These are phyloP conservation scores for Boechera divaricarpa DNA, from an alignment of 345 rosid species.

Conservation along the genomic window DNA sequence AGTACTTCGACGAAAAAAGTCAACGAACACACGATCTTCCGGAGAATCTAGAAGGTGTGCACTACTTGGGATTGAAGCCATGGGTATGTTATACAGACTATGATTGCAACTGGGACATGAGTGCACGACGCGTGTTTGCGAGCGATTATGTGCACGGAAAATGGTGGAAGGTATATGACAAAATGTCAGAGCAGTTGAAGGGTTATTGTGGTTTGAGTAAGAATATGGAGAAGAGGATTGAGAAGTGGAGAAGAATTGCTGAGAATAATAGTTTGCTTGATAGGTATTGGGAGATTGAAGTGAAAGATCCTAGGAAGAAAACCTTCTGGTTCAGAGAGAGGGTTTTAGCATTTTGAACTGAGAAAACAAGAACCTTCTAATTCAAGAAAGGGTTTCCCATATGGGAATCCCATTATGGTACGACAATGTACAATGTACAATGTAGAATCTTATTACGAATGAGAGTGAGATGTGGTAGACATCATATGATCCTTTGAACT, in stretches of 20 bases:
- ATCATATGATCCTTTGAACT: not conserved
- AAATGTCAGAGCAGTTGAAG: constrained; percentile 61
- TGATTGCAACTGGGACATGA: constrained; percentile 87
- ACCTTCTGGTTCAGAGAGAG: constrained; percentile 37
- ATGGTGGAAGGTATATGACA: constrained; percentile 82
- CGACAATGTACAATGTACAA: not conserved
- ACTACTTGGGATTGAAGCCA: constrained; percentile 84
- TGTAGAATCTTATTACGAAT: not conserved
- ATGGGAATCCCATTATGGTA: not conserved
- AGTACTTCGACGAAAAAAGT: constrained; percentile 43
- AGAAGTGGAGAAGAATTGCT: constrained; percentile 64
- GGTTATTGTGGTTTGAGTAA: constrained; percentile 60
- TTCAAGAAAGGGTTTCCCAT: not conserved
- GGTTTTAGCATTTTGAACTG: constrained; percentile 3
- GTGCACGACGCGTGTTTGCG: constrained; percentile 49
- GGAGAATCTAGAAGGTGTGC: constrained; percentile 51
- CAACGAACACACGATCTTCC: not conserved
- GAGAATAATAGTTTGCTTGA: constrained; percentile 47
- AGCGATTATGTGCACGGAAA: constrained; percentile 62
- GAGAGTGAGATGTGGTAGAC: too few relatives aligned
- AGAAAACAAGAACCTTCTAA: not conserved
- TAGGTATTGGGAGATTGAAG: constrained; percentile 69
- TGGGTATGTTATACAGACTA: constrained; percentile 92
- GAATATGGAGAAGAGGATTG: constrained; percentile 52
- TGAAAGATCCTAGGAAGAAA: constrained; percentile 60